phyloP scores from a whole-genome alignment of 2,329 filamentous ascomycete genomes.

The Pestalotiopsis sp. region DNA sequence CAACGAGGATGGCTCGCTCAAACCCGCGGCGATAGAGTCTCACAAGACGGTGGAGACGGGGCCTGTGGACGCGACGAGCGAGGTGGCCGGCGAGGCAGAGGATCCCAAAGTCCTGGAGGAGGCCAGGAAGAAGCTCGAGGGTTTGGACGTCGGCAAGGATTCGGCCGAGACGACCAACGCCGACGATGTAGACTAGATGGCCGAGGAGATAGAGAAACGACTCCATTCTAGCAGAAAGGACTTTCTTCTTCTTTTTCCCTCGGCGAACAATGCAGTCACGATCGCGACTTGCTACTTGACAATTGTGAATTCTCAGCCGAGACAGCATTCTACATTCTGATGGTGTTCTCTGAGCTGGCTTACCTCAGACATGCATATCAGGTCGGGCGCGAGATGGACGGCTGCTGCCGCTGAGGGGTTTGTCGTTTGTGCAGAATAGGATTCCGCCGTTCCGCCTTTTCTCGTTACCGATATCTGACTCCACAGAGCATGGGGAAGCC shows the following conservation, averaged over 20 bases:
- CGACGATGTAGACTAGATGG: slow-evolving; percentile 44
- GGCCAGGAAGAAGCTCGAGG: slow-evolving; percentile 36
- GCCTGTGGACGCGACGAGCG: slow-evolving; percentile 16
- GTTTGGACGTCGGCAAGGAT: slow-evolving; percentile 17
- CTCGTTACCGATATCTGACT: not conserved
- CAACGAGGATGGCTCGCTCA: slow-evolving; percentile 58
- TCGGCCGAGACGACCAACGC: slow-evolving; percentile 30
- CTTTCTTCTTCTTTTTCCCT: not conserved
- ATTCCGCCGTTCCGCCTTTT: not conserved
- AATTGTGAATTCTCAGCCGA: too few species aligned
- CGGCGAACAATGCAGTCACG: too few species aligned
- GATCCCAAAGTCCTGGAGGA: slow-evolving; percentile 30
- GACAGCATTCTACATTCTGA: not conserved
- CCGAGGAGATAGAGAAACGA: not conserved
- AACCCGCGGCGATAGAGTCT: slow-evolving; percentile 32
- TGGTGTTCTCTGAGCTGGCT: not conserved
- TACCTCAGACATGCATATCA: not conserved
- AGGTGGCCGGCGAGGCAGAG: slow-evolving; percentile 24
- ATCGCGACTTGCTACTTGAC: too few species aligned
- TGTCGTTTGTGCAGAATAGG: not conserved
- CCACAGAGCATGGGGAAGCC: not conserved
- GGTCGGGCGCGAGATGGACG: not conserved
- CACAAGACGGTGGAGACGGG: slow-evolving; percentile 32
- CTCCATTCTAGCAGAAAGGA: not conserved
- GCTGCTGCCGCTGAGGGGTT: not conserved